Conservation (phyloP, 352 stramenopile species). For the Aphanomyces stellatus region DNA sequence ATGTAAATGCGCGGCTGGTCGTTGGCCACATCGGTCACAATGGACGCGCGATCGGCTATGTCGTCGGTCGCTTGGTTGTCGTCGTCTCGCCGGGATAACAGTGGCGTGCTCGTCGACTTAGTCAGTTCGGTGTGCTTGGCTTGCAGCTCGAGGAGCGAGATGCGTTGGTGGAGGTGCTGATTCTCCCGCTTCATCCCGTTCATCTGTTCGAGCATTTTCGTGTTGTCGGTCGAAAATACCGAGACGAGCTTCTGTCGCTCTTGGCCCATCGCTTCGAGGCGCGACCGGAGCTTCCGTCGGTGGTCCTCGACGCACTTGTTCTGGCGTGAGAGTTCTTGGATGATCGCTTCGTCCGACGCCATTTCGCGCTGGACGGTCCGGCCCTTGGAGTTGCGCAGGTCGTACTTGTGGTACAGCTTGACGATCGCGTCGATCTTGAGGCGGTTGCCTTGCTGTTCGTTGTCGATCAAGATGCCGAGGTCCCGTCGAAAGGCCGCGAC, state of each 20-base stretch:
- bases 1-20: conserved; percentile 12
- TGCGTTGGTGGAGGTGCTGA: conserved; percentile 43
- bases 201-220: conserved; percentile 50
- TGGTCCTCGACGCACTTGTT: conserved; percentile 66
- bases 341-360: conserved; percentile 36
- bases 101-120: not conserved
- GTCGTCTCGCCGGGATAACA: too few species aligned
- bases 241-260: conserved; percentile 67
- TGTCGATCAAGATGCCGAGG: conserved; percentile 6
- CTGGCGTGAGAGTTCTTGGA: conserved; percentile 57
- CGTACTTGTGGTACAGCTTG: conserved; percentile 16
- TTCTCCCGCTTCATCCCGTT: conserved; percentile 51
- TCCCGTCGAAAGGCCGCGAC: not conserved
- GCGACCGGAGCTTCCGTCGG: conserved; percentile 55
- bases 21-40: not conserved
- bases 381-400: not conserved
- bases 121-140: not conserved
- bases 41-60: not conserved
- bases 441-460: conserved; percentile 1
- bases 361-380: not conserved
- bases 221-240: conserved; percentile 61
- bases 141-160: not conserved
- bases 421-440: conserved; percentile 12
- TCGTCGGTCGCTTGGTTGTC: too few species aligned
- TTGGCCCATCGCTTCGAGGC: conserved; percentile 47